phyloP scores from a whole-genome alignment of 371 early-diverging fungal species.

The Zychaea mexicana region DNA sequence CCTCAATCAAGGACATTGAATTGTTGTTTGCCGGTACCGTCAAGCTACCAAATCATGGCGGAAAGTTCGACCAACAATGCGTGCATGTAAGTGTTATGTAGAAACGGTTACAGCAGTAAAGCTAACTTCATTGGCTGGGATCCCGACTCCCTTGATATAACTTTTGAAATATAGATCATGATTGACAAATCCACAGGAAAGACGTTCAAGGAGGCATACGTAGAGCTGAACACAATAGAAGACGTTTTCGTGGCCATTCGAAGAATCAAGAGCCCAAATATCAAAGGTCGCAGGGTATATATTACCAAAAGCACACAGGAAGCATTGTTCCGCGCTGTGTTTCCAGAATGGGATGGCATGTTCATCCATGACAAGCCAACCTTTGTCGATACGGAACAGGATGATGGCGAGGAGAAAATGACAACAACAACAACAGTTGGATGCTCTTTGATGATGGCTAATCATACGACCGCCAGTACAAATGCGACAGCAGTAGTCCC shows the following conservation, averaged over 20 bases:
- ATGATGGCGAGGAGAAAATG: not conserved
- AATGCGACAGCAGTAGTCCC: not conserved
- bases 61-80: slow-evolving; percentile 30
- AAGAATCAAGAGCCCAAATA: slow-evolving; percentile 30
- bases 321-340: not conserved
- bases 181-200: slow-evolving; percentile 48
- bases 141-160: not conserved
- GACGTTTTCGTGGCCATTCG: slow-evolving; percentile 34
- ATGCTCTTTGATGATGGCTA: not conserved
- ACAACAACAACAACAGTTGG: no score
- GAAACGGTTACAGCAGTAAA: no score
- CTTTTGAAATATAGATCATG: slow-evolving; percentile 12
- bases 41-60: slow-evolving; percentile 7
- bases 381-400: not conserved
- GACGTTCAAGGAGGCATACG: slow-evolving; percentile 45
- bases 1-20: slow-evolving; percentile 22
- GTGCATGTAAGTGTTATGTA: slow-evolving; percentile 23
- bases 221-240: slow-evolving; percentile 35
- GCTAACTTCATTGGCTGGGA: no score
- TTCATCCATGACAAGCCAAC: not conserved
- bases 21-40: slow-evolving; percentile 14
- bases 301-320: slow-evolving; percentile 43
- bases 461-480: not conserved
- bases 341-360: not conserved
- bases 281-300: slow-evolving; percentile 60